Conservation (phyloP, 2,329 filamentous ascomycete genomes). For the Clathrospora elynae region DNA sequence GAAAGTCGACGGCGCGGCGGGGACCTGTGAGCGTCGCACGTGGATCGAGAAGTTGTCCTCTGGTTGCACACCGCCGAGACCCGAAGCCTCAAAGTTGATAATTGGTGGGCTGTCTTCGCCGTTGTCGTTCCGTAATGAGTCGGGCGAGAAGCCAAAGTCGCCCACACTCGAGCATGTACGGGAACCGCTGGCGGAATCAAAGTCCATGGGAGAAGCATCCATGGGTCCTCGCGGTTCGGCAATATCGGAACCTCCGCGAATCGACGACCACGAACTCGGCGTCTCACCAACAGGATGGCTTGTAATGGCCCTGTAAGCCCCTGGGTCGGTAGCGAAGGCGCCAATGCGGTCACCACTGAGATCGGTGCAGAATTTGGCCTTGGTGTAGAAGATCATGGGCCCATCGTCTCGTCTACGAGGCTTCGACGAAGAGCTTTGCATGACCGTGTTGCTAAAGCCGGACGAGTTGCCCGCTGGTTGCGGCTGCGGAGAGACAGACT, state of each 20-base stretch:
- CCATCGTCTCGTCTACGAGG: constrained; percentile 67
- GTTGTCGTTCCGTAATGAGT: constrained; percentile 32
- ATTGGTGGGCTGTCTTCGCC: constrained; percentile 32
- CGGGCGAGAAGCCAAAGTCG: constrained; percentile 47
- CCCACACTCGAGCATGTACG: constrained; percentile 34
- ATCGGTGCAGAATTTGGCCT: constrained; percentile 80
- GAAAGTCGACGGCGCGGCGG: constrained; percentile 6
- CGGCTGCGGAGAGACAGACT: constrained; percentile 36
- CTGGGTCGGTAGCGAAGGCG: constrained; percentile 22
- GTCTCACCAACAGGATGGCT: constrained; percentile 41
- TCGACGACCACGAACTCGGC: background rate
- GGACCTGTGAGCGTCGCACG: constrained; percentile 49
- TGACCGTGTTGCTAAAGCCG: constrained; percentile 53
- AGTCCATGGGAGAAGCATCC: constrained; percentile 27
- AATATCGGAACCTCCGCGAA: constrained; percentile 29
- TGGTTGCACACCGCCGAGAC: constrained; percentile 65
- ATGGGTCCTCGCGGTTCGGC: constrained; percentile 34
- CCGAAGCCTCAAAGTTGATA: constrained; percentile 56
- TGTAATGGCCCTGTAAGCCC: constrained; percentile 39
- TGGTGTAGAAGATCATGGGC: constrained; percentile 82
- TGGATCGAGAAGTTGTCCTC: constrained; percentile 61
- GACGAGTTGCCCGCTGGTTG: constrained; percentile 47
- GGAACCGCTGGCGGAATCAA: constrained; percentile 37
- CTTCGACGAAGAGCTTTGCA: constrained; percentile 52
- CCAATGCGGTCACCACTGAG: constrained; percentile 66